phyloP scores from a whole-genome alignment of 2,329 filamentous ascomycete species.

The Hypomyces rosellus region DNA sequence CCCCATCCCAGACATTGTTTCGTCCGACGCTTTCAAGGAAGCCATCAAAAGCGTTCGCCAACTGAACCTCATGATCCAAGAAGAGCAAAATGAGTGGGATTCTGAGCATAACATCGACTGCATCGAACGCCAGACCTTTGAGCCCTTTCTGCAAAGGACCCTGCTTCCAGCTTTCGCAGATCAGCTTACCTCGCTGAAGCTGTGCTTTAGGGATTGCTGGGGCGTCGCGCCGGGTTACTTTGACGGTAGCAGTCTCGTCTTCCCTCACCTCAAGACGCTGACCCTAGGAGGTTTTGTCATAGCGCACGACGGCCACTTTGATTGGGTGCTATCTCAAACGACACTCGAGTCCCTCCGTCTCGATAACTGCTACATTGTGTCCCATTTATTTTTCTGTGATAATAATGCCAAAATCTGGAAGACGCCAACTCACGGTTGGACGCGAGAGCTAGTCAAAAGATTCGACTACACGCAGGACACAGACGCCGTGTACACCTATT shows the following conservation, averaged over 20 bases:
- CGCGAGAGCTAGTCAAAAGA: too few relatives aligned
- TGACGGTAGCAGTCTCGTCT: background rate
- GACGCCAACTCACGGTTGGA: too few relatives aligned
- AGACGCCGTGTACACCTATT: too few relatives aligned
- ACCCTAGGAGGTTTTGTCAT: background rate
- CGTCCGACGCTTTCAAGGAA: background rate
- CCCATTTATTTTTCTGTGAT: too few relatives aligned
- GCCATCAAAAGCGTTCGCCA: background rate
- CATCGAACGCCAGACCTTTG: background rate
- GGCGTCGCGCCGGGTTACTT: background rate
- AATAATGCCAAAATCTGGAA: too few relatives aligned
- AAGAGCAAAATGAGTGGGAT: background rate
- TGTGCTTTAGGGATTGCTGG: background rate
- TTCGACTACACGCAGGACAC: too few relatives aligned
- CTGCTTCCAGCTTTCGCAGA: background rate
- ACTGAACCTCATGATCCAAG: background rate
- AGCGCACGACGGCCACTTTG: background rate
- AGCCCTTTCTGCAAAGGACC: background rate
- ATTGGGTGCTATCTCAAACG: background rate
- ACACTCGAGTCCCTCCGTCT: too few relatives aligned
- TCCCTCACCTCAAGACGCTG: background rate
- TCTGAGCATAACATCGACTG: background rate
- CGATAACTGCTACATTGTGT: too few relatives aligned
- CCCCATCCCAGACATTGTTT: background rate
- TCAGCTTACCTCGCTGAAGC: background rate